Evolutionary conservation across 2,329 filamentous ascomycete genomes (phyloP), one percentile per base, ranked within the genome.

Genomic region (Phialocephala sp.): DNA sequence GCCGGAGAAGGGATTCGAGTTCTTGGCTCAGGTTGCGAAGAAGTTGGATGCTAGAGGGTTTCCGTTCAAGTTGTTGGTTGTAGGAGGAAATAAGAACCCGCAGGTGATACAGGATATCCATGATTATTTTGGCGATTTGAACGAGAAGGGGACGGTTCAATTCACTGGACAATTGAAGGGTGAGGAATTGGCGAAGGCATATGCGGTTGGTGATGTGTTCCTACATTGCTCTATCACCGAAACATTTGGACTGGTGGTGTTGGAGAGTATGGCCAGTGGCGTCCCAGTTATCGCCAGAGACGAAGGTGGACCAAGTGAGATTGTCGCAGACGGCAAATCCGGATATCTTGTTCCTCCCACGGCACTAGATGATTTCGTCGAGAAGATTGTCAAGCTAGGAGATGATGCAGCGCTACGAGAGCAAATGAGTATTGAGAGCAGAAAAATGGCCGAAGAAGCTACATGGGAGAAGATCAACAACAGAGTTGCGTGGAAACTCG

Each of bases 401-500:
- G 76, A 72, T 1, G 80, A 90, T 66, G 56, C 74, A 0, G 63
- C 68, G 0, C 75, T 85, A 18, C 81, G 86, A 8, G 59, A 71
- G 5, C 73, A 69, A 1, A 84, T 91, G 78, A 78, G 79, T 1
- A 64, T 66, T 0, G 78, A 80, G 9, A 84, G 87, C 1, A 81
- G 88, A 60, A 73, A 75, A 22, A 84, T 87, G 67, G 89, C 88
- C 0, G 84, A 85, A 66, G 82, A 87, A 58, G 88, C 86, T 2
- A 91, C 87, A 0, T 91, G 89, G 89, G 87, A 90, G 65, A 89
- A 85, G 77, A 89, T 91, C 76, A 89, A 90, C 78, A 89, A 89
- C 71, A 86, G 85, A 58, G 89, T 90, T 0, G 89, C 89, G 2
- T 87, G 86, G 83, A 83, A 85, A 64, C 85, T 91, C 78, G 79